Evolutionary conservation across 306 rosid species (phyloP).

Genomic region (Malus orientalis): DNA sequence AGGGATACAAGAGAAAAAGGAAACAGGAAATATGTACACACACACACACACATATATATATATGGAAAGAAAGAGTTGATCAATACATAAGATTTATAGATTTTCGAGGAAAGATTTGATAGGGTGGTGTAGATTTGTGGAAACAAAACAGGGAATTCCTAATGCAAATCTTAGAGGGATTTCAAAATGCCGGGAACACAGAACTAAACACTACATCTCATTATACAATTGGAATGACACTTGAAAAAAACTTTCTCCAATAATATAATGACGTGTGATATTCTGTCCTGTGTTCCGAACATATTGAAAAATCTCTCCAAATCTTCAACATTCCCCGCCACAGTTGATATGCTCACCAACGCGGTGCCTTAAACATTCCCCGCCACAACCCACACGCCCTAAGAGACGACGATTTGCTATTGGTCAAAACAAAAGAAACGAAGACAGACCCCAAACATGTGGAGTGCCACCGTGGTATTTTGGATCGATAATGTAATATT

Average conservation of each 20-base stretch:
- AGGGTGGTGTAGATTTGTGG: background rate
- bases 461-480: background rate
- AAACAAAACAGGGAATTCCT: background rate
- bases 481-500: background rate
- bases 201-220: accelerated
- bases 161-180: too few relatives aligned
- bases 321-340: too few relatives aligned
- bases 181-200: too few relatives aligned
- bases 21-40: background rate
- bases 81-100: background rate
- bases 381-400: background rate
- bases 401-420: background rate
- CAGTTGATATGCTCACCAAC: background rate
- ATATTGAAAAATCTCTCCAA: too few relatives aligned
- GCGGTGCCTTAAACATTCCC: background rate
- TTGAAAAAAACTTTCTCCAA: too few relatives aligned
- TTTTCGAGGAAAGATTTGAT: background rate
- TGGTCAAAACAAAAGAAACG: too few relatives aligned
- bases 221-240: too few relatives aligned
- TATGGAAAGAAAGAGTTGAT: background rate
- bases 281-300: accelerated
- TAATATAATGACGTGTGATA: too few relatives aligned
- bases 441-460: background rate
- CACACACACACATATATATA: too few relatives aligned
- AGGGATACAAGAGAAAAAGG: background rate